Evolutionary conservation across 768 basidiomycete genomes (phyloP).

Genomic region (Pholiota microspora): DNA sequence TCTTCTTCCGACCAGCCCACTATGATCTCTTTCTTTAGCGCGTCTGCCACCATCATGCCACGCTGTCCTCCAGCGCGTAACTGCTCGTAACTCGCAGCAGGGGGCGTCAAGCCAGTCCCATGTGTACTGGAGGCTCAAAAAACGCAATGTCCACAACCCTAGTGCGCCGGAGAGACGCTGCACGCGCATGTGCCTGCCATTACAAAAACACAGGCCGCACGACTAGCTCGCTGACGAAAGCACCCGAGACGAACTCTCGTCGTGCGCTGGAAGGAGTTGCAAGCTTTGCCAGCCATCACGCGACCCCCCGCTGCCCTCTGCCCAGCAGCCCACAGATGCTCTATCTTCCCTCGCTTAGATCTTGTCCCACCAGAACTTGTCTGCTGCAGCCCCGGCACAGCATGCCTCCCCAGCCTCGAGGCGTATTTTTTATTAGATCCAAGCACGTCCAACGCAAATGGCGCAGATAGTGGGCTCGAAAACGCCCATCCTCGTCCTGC

Average conservation of each 20-base stretch:
- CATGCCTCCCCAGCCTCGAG: background rate
- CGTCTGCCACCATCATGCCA: too few relatives aligned
- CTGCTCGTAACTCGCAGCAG: too few relatives aligned
- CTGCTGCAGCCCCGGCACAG: background rate
- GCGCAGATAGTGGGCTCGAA: background rate
- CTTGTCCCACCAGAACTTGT: background rate
- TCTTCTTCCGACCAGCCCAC: slow-evolving; percentile 1
- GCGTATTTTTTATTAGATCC: background rate
- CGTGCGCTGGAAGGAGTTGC: slow-evolving; percentile 1
- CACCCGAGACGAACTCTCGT: background rate
- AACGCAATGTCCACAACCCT: slow-evolving; percentile 5
- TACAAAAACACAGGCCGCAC: background rate
- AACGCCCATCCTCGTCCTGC: slow-evolving; percentile 1
- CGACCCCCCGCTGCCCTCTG: slow-evolving; percentile 5
- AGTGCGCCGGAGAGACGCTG: background rate
- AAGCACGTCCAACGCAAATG: background rate
- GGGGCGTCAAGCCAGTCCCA: background rate
- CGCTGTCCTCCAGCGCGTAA: background rate
- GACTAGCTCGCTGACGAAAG: slow-evolving; percentile 4
- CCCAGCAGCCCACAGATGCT: background rate
- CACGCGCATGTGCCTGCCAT: background rate
- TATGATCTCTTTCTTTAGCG: background rate
- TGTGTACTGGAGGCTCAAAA: background rate
- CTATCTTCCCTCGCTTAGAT: slow-evolving; percentile 1
- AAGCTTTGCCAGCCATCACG: slow-evolving; percentile 4